A percentile compares a stretch with the other conserved stretches of the same genome.
These are phyloP conservation scores for Vicia sativa DNA, from an alignment of 306 rosid genomes.

Conservation along the genomic window DNA sequence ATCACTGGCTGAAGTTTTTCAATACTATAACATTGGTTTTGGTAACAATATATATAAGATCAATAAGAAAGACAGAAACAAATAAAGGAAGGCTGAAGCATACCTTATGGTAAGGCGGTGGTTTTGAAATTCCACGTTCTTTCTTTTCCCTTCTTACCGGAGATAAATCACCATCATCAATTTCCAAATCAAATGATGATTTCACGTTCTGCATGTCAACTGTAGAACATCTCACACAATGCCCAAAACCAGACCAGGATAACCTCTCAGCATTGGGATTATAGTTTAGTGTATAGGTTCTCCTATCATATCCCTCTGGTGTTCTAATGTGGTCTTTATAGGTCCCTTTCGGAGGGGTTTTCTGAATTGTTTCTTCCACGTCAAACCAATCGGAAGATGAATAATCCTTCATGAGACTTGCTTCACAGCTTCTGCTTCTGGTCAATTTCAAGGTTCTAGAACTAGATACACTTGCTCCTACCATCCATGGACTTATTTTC, in stretches of 20 bases:
- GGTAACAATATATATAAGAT: constrained; percentile 10
- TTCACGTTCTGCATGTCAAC: constrained; percentile 36
- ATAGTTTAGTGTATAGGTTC: constrained; percentile 44
- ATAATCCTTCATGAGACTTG: constrained; percentile 55
- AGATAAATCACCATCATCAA: constrained; percentile 34
- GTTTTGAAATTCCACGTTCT: constrained; percentile 39
- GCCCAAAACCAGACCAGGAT: constrained; percentile 51
- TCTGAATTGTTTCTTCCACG: constrained; percentile 50
- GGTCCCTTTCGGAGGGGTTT: constrained; percentile 49
- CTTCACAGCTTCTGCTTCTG: constrained; percentile 85
- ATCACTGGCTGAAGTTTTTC: constrained; percentile 21
- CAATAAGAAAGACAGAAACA: constrained; percentile 7
- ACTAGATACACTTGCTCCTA: constrained; percentile 41
- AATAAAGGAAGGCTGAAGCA: constrained; percentile 33
- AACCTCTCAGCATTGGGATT: constrained; percentile 43
- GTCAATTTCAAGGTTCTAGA: constrained; percentile 47
- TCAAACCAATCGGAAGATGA: constrained; percentile 57
- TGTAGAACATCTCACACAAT: constrained; percentile 41
- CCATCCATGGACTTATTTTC: constrained; percentile 45
- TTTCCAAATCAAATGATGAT: constrained; percentile 34
- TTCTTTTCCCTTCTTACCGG: constrained; percentile 37
- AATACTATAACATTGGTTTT: constrained; percentile 2
- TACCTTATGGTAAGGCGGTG: constrained; percentile 54
- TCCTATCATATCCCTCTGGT: constrained; percentile 51
- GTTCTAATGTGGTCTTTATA: constrained; percentile 52